Conservation (phyloP, 805 yeast genomes). For the Hanseniaspora occidentalis region DNA sequence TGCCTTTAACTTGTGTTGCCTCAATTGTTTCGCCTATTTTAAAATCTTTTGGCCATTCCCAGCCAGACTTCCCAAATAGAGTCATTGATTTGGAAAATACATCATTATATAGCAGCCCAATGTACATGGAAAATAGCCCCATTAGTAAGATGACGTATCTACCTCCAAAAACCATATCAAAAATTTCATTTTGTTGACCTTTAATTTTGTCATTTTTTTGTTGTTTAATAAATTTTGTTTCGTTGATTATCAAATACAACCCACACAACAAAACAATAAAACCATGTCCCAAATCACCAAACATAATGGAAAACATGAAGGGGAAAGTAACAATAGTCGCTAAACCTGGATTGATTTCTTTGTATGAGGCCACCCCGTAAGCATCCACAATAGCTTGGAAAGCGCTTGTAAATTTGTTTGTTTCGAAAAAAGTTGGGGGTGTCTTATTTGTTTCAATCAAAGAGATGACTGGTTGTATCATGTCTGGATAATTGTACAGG, state of each 20-base stretch:
- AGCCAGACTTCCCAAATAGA: constrained; percentile 64
- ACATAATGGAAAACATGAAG: constrained; percentile 97
- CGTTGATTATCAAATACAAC: constrained; percentile 56
- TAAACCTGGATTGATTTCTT: constrained; percentile 92
- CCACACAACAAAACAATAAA: constrained; percentile 70
- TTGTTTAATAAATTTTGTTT: constrained; percentile 51
- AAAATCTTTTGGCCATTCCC: constrained; percentile 82
- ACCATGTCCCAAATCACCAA: constrained; percentile 98
- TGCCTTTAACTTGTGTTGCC: constrained; percentile 45
- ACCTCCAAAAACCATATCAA: constrained; percentile 92
- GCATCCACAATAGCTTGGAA: constrained; percentile 93
- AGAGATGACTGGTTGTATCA: constrained; percentile 29
- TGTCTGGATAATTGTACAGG: constrained; percentile 17
- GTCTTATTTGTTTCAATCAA: constrained; percentile 63
- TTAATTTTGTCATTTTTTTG: constrained; percentile 28
- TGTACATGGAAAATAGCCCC: constrained; percentile 93
- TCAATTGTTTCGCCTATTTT: constrained; percentile 55
- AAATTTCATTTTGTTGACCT: constrained; percentile 57
- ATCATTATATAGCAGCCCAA: constrained; percentile 91
- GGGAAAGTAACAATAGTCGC: constrained; percentile 95
- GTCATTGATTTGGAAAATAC: constrained; percentile 85
- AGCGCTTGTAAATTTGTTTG: constrained; percentile 89
- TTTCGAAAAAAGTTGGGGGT: constrained; percentile 91
- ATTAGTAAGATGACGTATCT: constrained; percentile 80
- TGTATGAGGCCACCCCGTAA: constrained; percentile 85